Base-by-base conservation (phyloP, 495 filamentous ascomycete species). In the Xylaria intraflava region DNA sequence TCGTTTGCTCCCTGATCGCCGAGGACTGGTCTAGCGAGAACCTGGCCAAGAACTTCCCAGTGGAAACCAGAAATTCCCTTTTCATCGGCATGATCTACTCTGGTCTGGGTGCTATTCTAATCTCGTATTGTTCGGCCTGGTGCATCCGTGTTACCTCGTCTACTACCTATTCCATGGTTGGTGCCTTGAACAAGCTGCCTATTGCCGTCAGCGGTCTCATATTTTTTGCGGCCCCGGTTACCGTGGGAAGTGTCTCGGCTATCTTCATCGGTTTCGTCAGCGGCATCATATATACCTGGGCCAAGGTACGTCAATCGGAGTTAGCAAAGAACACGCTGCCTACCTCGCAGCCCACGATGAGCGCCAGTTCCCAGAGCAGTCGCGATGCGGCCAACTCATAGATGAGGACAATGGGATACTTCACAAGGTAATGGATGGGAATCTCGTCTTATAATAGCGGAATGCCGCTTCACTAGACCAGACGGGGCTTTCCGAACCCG, bases 81-180 rank as follows among this genome's bases (percentile, higher is more conserved):
- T 78, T 91, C 60, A 68, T 86, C 57, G 89, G 91, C 66, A 96
- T 99, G 88, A 72, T 97, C 62, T 83, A 97, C 67, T 96, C 93
- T 10, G 93, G 93, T 48, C 79, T 96, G 29, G 92, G 85, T 27
- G 87, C 91, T 40, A 88, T 99, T 59, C 95, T 96, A 74, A 99
- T 99, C 71, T 97, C 93, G 19, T 99, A 98, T 78, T 90, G 88
- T 65, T 95, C 90, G 19, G 92, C 93, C 27, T 96, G 93, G 93
- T 96, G 93, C 72, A 92, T 98, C 58, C 93, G 93, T 59, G 87
- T 95, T 52, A 95, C 93, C 14, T 91, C 88, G 2, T 95, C 90
- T 7, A 96, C 93, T 30, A 98, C 92, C 5, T 98, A 98, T 75
- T 91, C 87, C 27, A 96, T 98, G 93, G 93, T 96, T 49, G 93